Conservation (phyloP, 75 land plant species). For the Picea sitchensis region DNA sequence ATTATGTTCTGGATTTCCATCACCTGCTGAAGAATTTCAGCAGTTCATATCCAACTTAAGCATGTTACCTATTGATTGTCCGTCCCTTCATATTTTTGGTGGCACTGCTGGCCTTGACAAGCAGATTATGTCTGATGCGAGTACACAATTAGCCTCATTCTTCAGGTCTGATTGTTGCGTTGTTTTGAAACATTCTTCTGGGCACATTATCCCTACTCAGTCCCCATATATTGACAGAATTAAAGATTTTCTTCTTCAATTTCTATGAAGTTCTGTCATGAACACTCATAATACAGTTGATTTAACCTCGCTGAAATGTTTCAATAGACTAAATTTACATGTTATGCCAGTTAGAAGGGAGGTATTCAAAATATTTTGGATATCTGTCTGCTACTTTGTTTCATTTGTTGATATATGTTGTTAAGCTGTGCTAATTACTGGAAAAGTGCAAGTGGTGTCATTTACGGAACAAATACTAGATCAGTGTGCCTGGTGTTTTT, state of each 20-base stretch:
- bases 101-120: constrained; percentile 52
- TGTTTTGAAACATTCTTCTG: constrained; percentile 62
- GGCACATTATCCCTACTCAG: constrained; percentile 80
- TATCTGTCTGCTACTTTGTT: too few species aligned
- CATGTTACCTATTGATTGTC: constrained; percentile 36
- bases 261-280: constrained; percentile 23
- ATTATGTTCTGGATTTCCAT: constrained; percentile 81
- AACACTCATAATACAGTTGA: neutral
- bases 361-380: too few species aligned
- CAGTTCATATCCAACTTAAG: constrained; percentile 10
- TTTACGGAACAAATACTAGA: too few species aligned
- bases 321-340: too few species aligned
- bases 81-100: constrained; percentile 88
- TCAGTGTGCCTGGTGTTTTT: too few species aligned
- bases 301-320: neutral
- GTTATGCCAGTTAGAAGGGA: too few species aligned
- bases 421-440: too few species aligned
- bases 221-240: constrained; percentile 56
- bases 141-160: constrained; percentile 44
- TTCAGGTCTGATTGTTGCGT: constrained; percentile 47
- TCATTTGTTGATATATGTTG: too few species aligned
- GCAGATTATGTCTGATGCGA: constrained; percentile 51
- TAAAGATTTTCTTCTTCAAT: constrained; percentile 45
- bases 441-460: too few species aligned
- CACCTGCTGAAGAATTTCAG: constrained; percentile 19